Base-by-base conservation (phyloP, 2,329 filamentous ascomycete genomes). In the Aspergillus sp. region DNA sequence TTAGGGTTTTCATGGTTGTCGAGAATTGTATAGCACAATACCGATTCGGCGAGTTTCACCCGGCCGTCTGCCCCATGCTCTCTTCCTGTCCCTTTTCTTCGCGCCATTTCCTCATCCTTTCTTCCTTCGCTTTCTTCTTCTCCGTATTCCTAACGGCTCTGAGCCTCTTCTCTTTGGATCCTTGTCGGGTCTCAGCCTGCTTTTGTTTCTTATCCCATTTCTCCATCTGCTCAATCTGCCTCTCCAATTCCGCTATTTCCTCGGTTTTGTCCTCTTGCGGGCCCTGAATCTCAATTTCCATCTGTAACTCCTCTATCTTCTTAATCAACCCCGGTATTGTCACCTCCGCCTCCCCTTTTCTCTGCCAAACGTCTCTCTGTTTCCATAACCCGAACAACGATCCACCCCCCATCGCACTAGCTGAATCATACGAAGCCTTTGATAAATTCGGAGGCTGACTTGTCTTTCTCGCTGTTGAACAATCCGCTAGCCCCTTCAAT, bases 401-500 rank as follows among this genome's bases (percentile, higher is more conserved):
- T 39, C 43, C 57, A 19, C 58, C 69, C 5, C 71, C 70, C 59
- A 69, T 58, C 47, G 55, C 35, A 59, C 62, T 57, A 51, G 64
- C 67, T 35, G 67, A 56, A 44, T 39, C 43, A 39, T 56, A 44
- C 31, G 23, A 17, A 27, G 12, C 24, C 14, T 31, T 31, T 24
- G 6, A 31, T 17, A 31, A 31, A 8, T 31, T 27, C 8, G 21
- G 27, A 8, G 9, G 17, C 17, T 8, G n/a, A 35, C 2, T 4
- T n/a, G 35, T 37, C 41, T 73, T 75, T 45, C 63, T 62, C 45
- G 64, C 58, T 57, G 65, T 55, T 41, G 74, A 62, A n/a, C 64
- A 66, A 64, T 76, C 73, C 21, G 68, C 73, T 44, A 74, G 54
- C 46, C 65, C 67, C 24, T 40, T 52, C n/a, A 71, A 4, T 70